phyloP scores from a whole-genome alignment of 306 rosid species.

The Echinosophora koreensis region DNA sequence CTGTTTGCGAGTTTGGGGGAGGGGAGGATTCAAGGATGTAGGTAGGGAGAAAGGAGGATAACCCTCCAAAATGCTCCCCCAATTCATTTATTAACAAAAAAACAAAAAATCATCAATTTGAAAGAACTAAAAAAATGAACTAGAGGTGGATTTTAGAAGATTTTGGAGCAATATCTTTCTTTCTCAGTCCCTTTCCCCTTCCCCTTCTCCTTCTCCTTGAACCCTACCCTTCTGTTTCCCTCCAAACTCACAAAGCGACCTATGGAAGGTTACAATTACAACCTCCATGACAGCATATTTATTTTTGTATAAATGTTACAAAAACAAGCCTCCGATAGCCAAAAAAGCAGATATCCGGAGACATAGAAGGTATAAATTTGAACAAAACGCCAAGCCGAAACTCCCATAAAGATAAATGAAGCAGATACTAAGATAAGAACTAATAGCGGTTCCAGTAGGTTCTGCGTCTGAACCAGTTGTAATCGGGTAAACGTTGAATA shows the following conservation, averaged over 20 bases:
- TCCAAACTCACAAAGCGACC: background rate
- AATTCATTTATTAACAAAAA: too few species aligned
- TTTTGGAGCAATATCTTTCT: too few species aligned
- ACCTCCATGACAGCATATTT: slow-evolving; percentile 53
- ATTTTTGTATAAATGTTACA: slow-evolving; percentile 59
- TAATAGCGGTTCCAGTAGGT: slow-evolving; percentile 98
- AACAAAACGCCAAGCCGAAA: slow-evolving; percentile 51
- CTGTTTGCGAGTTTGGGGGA: too few species aligned
- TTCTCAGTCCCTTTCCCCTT: too few species aligned
- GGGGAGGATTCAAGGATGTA: too few species aligned
- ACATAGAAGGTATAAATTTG: slow-evolving; percentile 37
- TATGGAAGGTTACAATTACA: slow-evolving; percentile 48
- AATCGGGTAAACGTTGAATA: slow-evolving; percentile 78
- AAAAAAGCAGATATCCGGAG: slow-evolving; percentile 47
- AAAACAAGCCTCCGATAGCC: slow-evolving; percentile 48
- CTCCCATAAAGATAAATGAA: slow-evolving; percentile 44
- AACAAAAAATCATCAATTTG: too few species aligned
- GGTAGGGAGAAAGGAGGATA: too few species aligned
- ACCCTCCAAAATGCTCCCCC: too few species aligned
- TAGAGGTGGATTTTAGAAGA: too few species aligned
- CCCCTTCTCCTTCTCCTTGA: too few species aligned
- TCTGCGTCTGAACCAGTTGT: slow-evolving; percentile 98
- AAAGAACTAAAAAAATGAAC: too few species aligned
- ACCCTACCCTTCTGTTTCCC: too few species aligned
- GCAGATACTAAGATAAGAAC: slow-evolving; percentile 45